Base-by-base conservation (phyloP, 2,329 filamentous ascomycete genomes). In the Xylaria arbuscula region DNA sequence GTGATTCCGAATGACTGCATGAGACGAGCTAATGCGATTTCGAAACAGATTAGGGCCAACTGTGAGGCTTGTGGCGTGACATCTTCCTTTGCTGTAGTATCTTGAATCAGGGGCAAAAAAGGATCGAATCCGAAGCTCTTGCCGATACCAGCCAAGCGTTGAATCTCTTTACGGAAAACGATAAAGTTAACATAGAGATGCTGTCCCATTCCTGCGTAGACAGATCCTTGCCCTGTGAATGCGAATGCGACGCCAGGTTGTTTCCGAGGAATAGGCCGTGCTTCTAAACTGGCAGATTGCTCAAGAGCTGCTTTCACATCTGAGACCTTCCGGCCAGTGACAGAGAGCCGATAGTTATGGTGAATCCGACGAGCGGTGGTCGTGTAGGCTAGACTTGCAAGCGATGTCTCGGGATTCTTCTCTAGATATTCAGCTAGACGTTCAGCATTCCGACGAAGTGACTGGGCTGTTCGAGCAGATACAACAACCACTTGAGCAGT, bases 281-380 rank as follows among this genome's bases (percentile, higher is more conserved):
- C 84, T 17, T 80, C 78, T 34, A 28, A 3, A 9, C 17, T 17
- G 4, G 40, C 40, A 45, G 15, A 15, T 45, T 45, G 40, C n/a
- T 45, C 40, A 7, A 45, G 40, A 45, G 40, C 40, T 45, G 15
- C 40, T 45, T 45, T 45, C 4, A 45, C 40, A 45, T 45, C 40
- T 45, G 40, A 17, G 15, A 45, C n/a, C 40, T 15, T 45, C 15
- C 40, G 40, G 40, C 40, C 40, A n/a, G 40, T 45, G 40, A 84
- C 78, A 51, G 80, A 82, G 68, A 86, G 78, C n/a, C 87, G 83
- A 76, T 83, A 83, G 69, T 82, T 78, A 76, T 88, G 84, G 67
- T 90, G 88, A 11, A 86, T 83, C 34, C 87, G 84, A 11, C 89
- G 84, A 7, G 90, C 90, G 1, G 88, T 91, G 0, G 87, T 89